A percentile compares a stretch with the other conserved stretches of the same genome.
Conservation (phyloP, 345 rosid genomes). For the Clausena lansium region DNA sequence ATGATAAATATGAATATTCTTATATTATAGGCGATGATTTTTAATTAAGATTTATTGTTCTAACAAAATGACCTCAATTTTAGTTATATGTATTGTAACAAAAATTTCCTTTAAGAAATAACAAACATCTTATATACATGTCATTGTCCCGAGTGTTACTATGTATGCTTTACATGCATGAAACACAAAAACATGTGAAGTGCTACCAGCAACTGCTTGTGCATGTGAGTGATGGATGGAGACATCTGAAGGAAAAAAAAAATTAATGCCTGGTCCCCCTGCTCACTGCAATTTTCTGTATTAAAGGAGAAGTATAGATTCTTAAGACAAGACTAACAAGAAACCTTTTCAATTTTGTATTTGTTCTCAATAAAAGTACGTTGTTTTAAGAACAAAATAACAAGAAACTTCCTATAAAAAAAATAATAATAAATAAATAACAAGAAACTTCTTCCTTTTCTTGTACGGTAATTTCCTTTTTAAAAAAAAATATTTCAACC, state of each 20-base stretch:
- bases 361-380: not conserved
- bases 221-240: conserved; percentile 36
- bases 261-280: not conserved
- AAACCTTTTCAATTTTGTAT: not conserved
- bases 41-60: too few relatives aligned
- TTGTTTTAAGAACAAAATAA: not conserved
- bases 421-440: too few relatives aligned
- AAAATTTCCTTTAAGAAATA: not conserved
- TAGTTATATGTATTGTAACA: too few relatives aligned
- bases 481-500: too few relatives aligned
- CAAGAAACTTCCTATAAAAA: conserved; percentile 3
- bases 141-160: not conserved
- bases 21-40: too few relatives aligned
- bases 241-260: not conserved
- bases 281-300: not conserved
- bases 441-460: not conserved
- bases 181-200: conserved; percentile 29
- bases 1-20: too few relatives aligned
- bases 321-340: not conserved
- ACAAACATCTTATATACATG: not conserved
- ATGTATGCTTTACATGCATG: not conserved
- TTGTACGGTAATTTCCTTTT: not conserved
- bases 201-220: not conserved
- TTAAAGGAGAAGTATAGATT: not conserved
- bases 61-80: too few relatives aligned